Base-by-base conservation (phyloP, 1,284 basidiomycete genomes). In the Tylopilus sp. region DNA sequence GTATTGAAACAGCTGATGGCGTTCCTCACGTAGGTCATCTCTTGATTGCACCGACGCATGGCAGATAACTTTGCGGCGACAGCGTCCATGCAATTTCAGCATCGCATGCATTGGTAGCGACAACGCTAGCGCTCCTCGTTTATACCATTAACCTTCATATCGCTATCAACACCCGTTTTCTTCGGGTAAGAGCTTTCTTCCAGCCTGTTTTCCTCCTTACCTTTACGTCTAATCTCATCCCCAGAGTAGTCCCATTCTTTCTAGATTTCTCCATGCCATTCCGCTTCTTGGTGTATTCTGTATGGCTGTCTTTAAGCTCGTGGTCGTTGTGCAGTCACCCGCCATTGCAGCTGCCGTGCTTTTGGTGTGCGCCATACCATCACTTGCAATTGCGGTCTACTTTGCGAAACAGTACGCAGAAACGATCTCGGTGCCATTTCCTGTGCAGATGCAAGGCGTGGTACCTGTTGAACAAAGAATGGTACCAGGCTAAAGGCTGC, bases 121-220 rank as follows among this genome's bases (percentile, higher is more conserved):
- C 50, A 30, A 66, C 64, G 12, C 51, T 66, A 28, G 58, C 55
- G 8, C 61, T 69, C n/a, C 35, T 66, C 21, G 44, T 66, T 7
- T 67, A 69, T 31, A 66, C 64, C 2, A 56, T 69, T 37, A 68
- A 55, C 24, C 59, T 66, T 46, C 61, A 68, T 26, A 43, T 63
- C 34, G 49, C 41, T 14, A 39, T 55, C 43, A 55, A 56, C 20
- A 34, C 35, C 15, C 48, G 46, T 10, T 54, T 61, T 31, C 50
- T 67, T 21, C 57, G 34, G 12, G 67, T 63, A 48, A 54, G 53
- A 7, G 9, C 18, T 48, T 21, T 21, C 3, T 14, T 17, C 20
- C n/a, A 6, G 20, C 35, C 3, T 8, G 15, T 7, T 11, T 17
- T 15, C 30, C 6, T 24, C 7, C 17, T 39, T 28, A 17, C 20